Percentiles rank a stretch among this genome's conserved stretches.
Evolutionary conservation across 176 grass and related monocot genomes (phyloP).

Genomic region (Eremochloa ophiuroides): DNA sequence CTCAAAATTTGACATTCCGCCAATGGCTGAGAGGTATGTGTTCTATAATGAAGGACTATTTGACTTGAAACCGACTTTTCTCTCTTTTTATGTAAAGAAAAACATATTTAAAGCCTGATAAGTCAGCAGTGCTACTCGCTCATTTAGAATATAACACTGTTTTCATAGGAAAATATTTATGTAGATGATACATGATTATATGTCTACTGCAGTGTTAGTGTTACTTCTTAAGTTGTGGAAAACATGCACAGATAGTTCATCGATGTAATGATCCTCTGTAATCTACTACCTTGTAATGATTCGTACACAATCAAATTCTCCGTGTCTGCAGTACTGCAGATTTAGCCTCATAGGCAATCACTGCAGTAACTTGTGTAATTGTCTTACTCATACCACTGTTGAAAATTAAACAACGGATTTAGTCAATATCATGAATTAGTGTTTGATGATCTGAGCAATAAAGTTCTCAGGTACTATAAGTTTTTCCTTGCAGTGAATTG

Average conservation of each 20-base stretch:
- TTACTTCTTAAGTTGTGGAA: background rate
- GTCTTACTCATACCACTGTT: background rate
- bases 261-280: background rate
- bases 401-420: background rate
- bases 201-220: background rate
- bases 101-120: background rate
- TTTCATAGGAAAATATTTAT: background rate
- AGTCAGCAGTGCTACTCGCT: background rate
- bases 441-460: background rate
- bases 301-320: background rate
- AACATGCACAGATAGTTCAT: background rate
- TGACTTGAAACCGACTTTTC: background rate
- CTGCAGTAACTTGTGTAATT: background rate
- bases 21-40: conserved; percentile 44
- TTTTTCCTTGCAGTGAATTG: conserved; percentile 50
- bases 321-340: background rate
- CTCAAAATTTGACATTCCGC: conserved; percentile 29
- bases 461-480: background rate
- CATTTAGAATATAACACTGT: background rate
- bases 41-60: background rate
- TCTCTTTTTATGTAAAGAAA: background rate
- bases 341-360: background rate
- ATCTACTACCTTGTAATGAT: background rate
- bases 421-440: background rate
- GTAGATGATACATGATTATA: background rate